Base-by-base conservation (phyloP, 495 filamentous ascomycete genomes). In the Rusavskia elegans region DNA sequence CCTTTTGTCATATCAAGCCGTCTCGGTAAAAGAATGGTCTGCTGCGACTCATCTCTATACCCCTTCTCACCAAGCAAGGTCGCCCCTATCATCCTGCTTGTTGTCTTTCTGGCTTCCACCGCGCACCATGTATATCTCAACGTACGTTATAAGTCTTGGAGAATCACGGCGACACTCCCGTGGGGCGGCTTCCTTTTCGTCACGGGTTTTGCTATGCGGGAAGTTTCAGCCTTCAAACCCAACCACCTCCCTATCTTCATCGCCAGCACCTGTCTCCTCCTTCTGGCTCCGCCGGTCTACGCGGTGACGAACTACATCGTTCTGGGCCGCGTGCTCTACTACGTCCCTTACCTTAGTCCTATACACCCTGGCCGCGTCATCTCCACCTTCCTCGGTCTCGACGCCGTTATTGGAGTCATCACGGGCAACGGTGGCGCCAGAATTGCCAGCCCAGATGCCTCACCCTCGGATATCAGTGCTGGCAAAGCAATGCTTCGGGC, bases 321-420 rank as follows among this genome's bases (percentile, higher is more conserved):
- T 50, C 77, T 90, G 20, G 85, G 83, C 23, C 81, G 85, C 7
- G 77, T 84, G 46, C 71, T 92, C 4, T 86, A 83, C 66, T 88
- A 87, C 66, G 78, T 85, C 30, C 86, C 86, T 0, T 83, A 88
- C 55, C 75, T 82, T 55, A 80, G 84, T 0, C 83, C 84, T 0
- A 80, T 89, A 50, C 82, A 89, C 61, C 86, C 85, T 0, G 84
- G 83, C 3, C 78, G 83, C 2, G 83, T 88, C 19, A 69, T 85
- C 51, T 80, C 79, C 5, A 86, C 84, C n/a, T 89, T 92, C 59
- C 65, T 79, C 44, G 78, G 74, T 29, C 62, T 89, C 45, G 80
- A 81, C 5, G 58, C 63, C 9, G 59, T 78, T 1, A 74, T 88
- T 53, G 86, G 87, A 63, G 63, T 65, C 16, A 67, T 89, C 20